Conservation (phyloP, 805 yeast species). For the Metschnikowia santaceciliae region DNA sequence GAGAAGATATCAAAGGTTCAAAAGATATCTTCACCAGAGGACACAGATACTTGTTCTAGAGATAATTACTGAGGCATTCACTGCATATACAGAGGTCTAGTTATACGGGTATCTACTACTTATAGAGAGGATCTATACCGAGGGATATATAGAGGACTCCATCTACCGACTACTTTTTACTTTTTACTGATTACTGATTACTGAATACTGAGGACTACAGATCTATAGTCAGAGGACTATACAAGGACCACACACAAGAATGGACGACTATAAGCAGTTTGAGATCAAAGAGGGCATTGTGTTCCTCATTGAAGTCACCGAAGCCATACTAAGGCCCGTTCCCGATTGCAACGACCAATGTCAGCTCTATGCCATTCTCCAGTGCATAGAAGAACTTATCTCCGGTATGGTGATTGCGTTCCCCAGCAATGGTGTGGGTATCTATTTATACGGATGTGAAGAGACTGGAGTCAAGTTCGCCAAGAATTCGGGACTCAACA, state of each 20-base stretch:
- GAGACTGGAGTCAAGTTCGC: slow-evolving; percentile 24
- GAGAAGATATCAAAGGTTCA: too few relatives aligned
- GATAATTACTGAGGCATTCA: too few relatives aligned
- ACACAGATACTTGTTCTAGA: too few relatives aligned
- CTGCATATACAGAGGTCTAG: too few relatives aligned
- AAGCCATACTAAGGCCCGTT: slow-evolving; percentile 38
- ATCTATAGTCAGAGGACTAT: background rate
- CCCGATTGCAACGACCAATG: slow-evolving; percentile 33
- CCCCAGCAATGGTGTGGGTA: slow-evolving; percentile 73
- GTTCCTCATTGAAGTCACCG: slow-evolving; percentile 59
- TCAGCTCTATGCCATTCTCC: slow-evolving; percentile 51
- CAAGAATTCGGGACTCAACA: slow-evolving; percentile 40
- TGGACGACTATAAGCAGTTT: slow-evolving; percentile 30
- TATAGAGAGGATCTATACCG: too few relatives aligned
- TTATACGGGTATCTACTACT: too few relatives aligned
- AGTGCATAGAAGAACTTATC: slow-evolving; percentile 57
- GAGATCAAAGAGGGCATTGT: slow-evolving; percentile 61
- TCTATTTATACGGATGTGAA: slow-evolving; percentile 54
- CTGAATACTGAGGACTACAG: too few relatives aligned
- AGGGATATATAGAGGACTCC: too few relatives aligned
- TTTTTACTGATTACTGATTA: too few relatives aligned
- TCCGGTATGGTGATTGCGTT: slow-evolving; percentile 59
- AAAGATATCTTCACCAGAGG: too few relatives aligned
- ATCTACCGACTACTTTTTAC: too few relatives aligned
- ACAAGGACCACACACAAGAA: background rate